These are phyloP conservation scores for Leccinum fibrillosum DNA, from an alignment of 768 basidiomycete genomes.

Conservation along the genomic window DNA sequence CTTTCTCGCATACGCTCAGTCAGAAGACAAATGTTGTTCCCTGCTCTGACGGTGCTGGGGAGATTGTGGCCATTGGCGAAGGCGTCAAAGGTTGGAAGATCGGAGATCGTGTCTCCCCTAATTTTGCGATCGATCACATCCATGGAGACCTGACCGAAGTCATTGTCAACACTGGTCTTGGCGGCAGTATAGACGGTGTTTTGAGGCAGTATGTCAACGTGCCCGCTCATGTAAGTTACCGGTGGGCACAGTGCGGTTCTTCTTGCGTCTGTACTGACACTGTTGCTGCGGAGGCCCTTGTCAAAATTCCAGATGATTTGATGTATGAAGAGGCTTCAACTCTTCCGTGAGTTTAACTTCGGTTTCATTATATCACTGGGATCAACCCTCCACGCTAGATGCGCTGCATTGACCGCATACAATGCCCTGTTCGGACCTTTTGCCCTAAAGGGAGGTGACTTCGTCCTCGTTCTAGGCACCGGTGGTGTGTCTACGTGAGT, in stretches of 20 bases:
- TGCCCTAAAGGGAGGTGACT: constrained; percentile 58
- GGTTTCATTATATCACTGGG: background rate
- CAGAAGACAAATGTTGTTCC: constrained; percentile 29
- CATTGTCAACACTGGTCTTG: constrained; percentile 38
- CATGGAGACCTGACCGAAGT: constrained; percentile 40
- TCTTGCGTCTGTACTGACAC: background rate
- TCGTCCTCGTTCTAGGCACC: constrained; percentile 53
- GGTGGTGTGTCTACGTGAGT: constrained; percentile 54
- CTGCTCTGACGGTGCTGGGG: constrained; percentile 54
- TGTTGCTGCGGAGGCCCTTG: constrained; percentile 37
- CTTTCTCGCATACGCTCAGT: constrained; percentile 7
- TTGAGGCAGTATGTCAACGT: constrained; percentile 54
- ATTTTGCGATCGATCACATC: constrained; percentile 48
- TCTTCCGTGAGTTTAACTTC: constrained; percentile 43
- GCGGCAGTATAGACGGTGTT: constrained; percentile 49
- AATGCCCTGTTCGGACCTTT: constrained; percentile 49
- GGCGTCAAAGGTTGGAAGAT: constrained; percentile 44
- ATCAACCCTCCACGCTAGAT: constrained; percentile 28
- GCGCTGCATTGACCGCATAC: constrained; percentile 64
- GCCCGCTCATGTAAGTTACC: constrained; percentile 37
- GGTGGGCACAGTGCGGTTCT: background rate
- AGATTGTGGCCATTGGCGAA: constrained; percentile 45
- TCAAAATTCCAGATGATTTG: constrained; percentile 53
- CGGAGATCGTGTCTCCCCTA: constrained; percentile 57
- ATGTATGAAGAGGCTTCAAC: constrained; percentile 64